Conservation (phyloP, 75 land plant genomes). For the Pseudotsuga menziesii region DNA sequence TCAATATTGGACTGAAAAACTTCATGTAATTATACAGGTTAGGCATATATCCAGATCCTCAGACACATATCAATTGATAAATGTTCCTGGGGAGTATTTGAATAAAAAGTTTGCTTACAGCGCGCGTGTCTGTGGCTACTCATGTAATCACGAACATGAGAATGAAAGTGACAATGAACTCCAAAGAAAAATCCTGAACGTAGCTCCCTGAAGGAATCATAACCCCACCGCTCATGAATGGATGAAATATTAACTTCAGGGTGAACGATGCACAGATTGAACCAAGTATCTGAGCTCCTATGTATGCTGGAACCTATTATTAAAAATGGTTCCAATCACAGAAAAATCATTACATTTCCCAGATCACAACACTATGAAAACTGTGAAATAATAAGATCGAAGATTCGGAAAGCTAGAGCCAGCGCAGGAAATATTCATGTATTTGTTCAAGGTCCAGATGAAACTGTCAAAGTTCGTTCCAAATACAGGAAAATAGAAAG, state of each 20-base stretch:
- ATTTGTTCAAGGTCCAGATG: conserved; percentile 9
- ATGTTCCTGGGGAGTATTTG: too few relatives aligned
- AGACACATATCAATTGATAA: too few relatives aligned
- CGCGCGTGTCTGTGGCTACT: conserved; percentile 43
- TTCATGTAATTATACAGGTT: too few relatives aligned
- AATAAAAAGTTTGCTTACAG: too few relatives aligned
- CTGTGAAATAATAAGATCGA: too few relatives aligned
- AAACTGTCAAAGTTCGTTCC: conserved; percentile 73
- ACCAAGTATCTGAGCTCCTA: conserved; percentile 67
- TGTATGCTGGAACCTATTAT: conserved; percentile 72
- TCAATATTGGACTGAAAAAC: too few relatives aligned
- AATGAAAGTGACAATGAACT: conserved; percentile 80
- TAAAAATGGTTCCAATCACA: neutral
- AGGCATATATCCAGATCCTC: too few relatives aligned
- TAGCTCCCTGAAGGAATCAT: conserved; percentile 58
- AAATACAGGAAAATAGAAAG: conserved; percentile 58
- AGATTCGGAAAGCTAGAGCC: too few relatives aligned
- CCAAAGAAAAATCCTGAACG: conserved; percentile 62
- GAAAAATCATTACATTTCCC: neutral
- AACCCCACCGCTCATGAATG: conserved; percentile 65
- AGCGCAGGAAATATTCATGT: conserved; percentile 37
- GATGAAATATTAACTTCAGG: conserved; percentile 60
- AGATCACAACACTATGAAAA: neutral
- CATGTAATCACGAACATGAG: conserved; percentile 96
- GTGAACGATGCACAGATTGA: conserved; percentile 72